Evolutionary conservation across 306 rosid species (phyloP).

Genomic region (Vigna unguiculata): DNA sequence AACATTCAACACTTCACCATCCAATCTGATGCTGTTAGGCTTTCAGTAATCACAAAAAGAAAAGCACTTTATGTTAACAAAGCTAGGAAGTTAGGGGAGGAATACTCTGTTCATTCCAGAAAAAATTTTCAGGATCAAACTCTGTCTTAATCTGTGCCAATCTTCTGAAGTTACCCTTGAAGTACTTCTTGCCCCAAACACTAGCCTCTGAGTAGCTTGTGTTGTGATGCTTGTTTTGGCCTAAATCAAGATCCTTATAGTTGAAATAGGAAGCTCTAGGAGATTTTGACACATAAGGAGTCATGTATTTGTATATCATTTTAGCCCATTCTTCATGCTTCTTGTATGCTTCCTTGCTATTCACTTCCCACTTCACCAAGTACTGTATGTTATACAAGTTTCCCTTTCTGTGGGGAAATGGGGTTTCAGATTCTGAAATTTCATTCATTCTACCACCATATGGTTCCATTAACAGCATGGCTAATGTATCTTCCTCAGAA

Average conservation of each 20-base stretch:
- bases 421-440: conserved; percentile 51
- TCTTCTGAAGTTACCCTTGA: conserved; percentile 47
- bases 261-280: conserved; percentile 48
- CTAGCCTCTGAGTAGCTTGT: conserved; percentile 48
- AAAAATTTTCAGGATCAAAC: conserved; percentile 49
- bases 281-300: conserved; percentile 48
- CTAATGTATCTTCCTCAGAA: conserved; percentile 42
- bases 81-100: conserved; percentile 21
- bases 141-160: conserved; percentile 47
- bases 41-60: no score
- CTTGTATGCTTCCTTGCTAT: conserved; percentile 24
- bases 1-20: no score
- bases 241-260: conserved; percentile 58
- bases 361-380: conserved; percentile 41
- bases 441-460: conserved; percentile 63
- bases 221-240: conserved; percentile 34
- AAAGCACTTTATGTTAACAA: not conserved
- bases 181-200: conserved; percentile 52
- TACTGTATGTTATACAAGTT: conserved; percentile 53
- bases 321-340: conserved; percentile 40
- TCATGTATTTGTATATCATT: conserved; percentile 47
- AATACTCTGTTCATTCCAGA: conserved; percentile 55
- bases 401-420: conserved; percentile 70
- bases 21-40: no score
- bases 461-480: conserved; percentile 56